These are phyloP conservation scores for Saccharomycopsis hybrid DNA, from an alignment of 1,139 yeast species.

Conservation along the genomic window DNA sequence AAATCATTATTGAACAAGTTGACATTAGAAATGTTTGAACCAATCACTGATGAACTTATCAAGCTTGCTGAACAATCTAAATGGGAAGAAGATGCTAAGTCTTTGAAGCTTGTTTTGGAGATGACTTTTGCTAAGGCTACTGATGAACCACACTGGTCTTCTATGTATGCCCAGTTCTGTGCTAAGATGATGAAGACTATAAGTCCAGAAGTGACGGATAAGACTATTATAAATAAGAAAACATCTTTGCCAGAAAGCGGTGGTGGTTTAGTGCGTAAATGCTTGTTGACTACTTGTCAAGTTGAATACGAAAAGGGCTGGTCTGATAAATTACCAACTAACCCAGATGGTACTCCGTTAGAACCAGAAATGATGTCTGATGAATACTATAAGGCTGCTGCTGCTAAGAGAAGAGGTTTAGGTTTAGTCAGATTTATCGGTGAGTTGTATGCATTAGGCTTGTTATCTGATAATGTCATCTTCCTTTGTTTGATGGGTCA, in stretches of 20 bases:
- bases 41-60: constrained; percentile 71
- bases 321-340: constrained; percentile 80
- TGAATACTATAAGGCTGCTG: constrained; percentile 86
- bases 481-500: constrained; percentile 69
- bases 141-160: constrained; percentile 98
- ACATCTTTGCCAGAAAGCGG: constrained; percentile 52
- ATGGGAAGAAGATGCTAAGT: constrained; percentile 79
- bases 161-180: constrained; percentile 96
- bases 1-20: constrained; percentile 87
- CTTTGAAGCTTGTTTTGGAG: constrained; percentile 75
- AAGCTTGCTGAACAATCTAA: constrained; percentile 77
- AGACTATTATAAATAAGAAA: constrained; percentile 41
- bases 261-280: constrained; percentile 71
- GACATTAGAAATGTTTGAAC: constrained; percentile 87
- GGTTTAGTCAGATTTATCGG: constrained; percentile 96
- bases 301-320: constrained; percentile 93
- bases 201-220: constrained; percentile 63
- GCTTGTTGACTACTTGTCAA: constrained; percentile 84
- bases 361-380: constrained; percentile 94
- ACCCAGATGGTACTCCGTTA: constrained; percentile 68
- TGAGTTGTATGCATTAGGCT: constrained; percentile 74
- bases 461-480: constrained; percentile 76
- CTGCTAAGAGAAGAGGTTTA: constrained; percentile 96
- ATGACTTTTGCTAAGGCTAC: constrained; percentile 92
- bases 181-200: constrained; percentile 69